Conservation (phyloP, 1,284 basidiomycete species). For the Ceratorhiza oryzae-sativae region DNA sequence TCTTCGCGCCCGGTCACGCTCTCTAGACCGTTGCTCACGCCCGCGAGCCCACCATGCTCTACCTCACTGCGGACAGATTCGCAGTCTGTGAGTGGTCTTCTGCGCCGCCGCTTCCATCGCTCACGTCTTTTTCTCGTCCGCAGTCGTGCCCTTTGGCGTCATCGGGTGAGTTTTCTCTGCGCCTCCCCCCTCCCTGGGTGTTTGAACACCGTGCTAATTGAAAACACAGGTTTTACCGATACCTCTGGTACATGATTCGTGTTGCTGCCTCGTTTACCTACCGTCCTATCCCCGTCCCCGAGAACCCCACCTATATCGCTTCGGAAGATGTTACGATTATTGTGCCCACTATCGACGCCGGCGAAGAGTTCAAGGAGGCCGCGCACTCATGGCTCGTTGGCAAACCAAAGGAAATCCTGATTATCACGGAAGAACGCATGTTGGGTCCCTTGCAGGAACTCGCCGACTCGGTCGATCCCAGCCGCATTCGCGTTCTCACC, state of each 20-base stretch:
- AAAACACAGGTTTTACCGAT: slow-evolving; percentile 77
- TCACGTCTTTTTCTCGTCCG: slow-evolving; percentile 28
- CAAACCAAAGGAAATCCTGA: slow-evolving; percentile 90
- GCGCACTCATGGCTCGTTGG: slow-evolving; percentile 89
- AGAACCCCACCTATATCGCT: slow-evolving; percentile 87
- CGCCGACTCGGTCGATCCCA: slow-evolving; percentile 83
- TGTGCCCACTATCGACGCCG: slow-evolving; percentile 92
- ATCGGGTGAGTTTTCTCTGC: slow-evolving; percentile 71
- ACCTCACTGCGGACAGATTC: slow-evolving; percentile 80
- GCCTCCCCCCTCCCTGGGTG: not conserved
- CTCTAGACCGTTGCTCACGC: not conserved
- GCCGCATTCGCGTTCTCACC: slow-evolving; percentile 83
- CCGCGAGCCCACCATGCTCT: slow-evolving; percentile 57
- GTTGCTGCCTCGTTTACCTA: slow-evolving; percentile 77
- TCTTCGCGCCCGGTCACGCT: slow-evolving; percentile 21
- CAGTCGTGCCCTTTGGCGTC: slow-evolving; percentile 89
- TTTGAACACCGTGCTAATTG: not conserved
- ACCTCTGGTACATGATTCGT: slow-evolving; percentile 89
- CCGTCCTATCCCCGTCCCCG: slow-evolving; percentile 83
- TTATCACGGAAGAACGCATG: slow-evolving; percentile 93
- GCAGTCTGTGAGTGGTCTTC: slow-evolving; percentile 67
- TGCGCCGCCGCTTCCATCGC: slow-evolving; percentile 20
- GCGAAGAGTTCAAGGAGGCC: slow-evolving; percentile 92
- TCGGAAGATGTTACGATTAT: slow-evolving; percentile 93
- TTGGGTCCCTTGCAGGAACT: slow-evolving; percentile 83